phyloP scores from a whole-genome alignment of 768 basidiomycete species.

The Podaxis sp. region DNA sequence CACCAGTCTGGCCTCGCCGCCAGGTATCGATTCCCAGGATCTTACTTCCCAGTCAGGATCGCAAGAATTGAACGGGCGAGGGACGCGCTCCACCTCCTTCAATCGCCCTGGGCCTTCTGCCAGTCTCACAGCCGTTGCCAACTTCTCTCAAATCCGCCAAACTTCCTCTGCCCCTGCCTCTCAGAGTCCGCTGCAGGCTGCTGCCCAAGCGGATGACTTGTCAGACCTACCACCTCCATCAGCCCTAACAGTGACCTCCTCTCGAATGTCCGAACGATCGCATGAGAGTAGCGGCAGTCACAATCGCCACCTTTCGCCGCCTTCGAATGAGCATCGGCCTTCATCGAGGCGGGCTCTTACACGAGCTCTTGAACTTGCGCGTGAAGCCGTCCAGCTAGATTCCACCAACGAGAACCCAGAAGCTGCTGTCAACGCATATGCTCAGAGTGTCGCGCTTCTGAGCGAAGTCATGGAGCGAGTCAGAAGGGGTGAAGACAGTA shows the following conservation, averaged over 20 bases:
- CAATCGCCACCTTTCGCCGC: constrained; percentile 24
- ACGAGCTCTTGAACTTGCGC: constrained; percentile 81
- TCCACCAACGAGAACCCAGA: constrained; percentile 86
- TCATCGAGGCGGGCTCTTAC: constrained; percentile 88
- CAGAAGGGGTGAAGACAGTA: constrained; percentile 78
- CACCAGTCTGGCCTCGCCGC: constrained; percentile 14
- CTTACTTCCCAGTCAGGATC: constrained; percentile 25
- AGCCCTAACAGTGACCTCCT: constrained; percentile 41
- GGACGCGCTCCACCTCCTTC: constrained; percentile 36
- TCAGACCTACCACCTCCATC: constrained; percentile 60
- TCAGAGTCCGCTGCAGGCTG: constrained; percentile 26
- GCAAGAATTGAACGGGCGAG: constrained; percentile 27
- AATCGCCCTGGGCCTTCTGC: constrained; percentile 41
- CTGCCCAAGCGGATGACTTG: constrained; percentile 46
- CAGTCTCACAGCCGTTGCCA: constrained; percentile 56
- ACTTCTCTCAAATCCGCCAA: constrained; percentile 57
- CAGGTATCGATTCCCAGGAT: constrained; percentile 24
- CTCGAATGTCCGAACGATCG: constrained; percentile 23
- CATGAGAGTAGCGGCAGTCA: constrained; percentile 23
- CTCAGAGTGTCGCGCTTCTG: constrained; percentile 80
- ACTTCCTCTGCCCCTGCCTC: constrained; percentile 26
- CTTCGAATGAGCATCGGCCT: constrained; percentile 44
- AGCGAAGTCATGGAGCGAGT: constrained; percentile 94
- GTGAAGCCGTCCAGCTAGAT: constrained; percentile 88
- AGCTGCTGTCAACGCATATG: constrained; percentile 87